phyloP scores from a whole-genome alignment of 208 protist species.

The Trichomonas tenax region DNA sequence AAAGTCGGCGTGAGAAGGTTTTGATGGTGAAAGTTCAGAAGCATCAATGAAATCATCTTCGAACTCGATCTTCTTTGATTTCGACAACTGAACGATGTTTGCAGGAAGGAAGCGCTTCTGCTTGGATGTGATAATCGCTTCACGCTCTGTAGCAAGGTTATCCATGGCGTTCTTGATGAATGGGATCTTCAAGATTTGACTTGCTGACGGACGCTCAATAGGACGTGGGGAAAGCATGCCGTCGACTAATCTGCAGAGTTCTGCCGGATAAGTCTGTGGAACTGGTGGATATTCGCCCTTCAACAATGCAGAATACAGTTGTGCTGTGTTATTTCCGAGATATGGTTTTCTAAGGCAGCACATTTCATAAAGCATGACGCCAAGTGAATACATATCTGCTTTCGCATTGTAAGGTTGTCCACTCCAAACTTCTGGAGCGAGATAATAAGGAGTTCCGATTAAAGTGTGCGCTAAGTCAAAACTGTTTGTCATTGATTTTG shows the following conservation, averaged over 20 bases:
- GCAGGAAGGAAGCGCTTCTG: neutral
- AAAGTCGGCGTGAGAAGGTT: neutral
- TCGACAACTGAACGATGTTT: neutral
- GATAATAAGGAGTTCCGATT: constrained; percentile 27
- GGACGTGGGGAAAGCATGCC: neutral
- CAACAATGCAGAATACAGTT: neutral
- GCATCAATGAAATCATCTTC: neutral
- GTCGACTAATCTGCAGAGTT: neutral
- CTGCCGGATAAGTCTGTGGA: neutral
- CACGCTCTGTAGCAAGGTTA: neutral
- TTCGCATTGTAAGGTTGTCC: neutral
- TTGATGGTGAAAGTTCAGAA: neutral
- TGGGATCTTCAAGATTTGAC: neutral
- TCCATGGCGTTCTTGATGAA: neutral
- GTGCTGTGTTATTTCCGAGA: neutral
- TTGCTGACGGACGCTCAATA: neutral
- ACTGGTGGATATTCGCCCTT: neutral
- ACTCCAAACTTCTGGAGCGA: constrained; percentile 21
- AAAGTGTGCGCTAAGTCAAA: constrained; percentile 22
- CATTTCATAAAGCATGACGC: neutral
- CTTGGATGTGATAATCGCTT: neutral
- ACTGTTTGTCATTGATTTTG: neutral
- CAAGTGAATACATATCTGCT: neutral
- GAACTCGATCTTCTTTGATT: neutral
- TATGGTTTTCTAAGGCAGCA: neutral